phyloP scores from a whole-genome alignment of 768 basidiomycete species.

The Lactarius deliciosus region DNA sequence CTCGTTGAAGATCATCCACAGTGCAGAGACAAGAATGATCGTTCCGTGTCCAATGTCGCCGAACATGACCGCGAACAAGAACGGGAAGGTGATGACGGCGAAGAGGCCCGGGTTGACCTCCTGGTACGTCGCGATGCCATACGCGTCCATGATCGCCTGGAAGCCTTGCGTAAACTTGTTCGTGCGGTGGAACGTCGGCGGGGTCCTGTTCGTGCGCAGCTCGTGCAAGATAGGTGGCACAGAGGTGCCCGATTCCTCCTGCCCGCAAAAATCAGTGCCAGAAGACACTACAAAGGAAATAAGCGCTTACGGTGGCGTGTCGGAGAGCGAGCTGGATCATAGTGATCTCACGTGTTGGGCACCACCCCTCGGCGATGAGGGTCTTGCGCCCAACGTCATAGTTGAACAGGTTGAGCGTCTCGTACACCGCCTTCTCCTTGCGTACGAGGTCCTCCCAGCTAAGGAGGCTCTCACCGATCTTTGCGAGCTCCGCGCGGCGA shows the following conservation, averaged over 20 bases:
- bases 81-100: conserved; percentile 91
- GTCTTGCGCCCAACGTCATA: conserved; percentile 94
- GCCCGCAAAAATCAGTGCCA: conserved; percentile 2
- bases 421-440: conserved; percentile 95
- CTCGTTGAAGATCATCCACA: conserved; percentile 87
- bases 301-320: conserved; percentile 67
- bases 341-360: conserved; percentile 88
- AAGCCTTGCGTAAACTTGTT: conserved; percentile 97
- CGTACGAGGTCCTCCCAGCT: conserved; percentile 93
- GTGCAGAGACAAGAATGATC: conserved; percentile 73
- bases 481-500: conserved; percentile 78
- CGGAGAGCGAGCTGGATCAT: conserved; percentile 84
- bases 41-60: conserved; percentile 97
- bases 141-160: conserved; percentile 98
- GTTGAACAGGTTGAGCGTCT: conserved; percentile 93
- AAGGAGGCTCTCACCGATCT: conserved; percentile 78
- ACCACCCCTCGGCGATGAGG: conserved; percentile 96
- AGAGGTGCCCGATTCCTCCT: conserved; percentile 89
- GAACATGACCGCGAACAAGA: conserved; percentile 99
- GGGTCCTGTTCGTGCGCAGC: conserved; percentile 83
- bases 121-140: conserved; percentile 92
- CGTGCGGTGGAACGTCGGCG: conserved; percentile 92
- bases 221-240: conserved; percentile 92
- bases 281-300: background rate
- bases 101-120: conserved; percentile 97